Conservation (phyloP, 192 early-diverging fungal species). For the Podila epigama region DNA sequence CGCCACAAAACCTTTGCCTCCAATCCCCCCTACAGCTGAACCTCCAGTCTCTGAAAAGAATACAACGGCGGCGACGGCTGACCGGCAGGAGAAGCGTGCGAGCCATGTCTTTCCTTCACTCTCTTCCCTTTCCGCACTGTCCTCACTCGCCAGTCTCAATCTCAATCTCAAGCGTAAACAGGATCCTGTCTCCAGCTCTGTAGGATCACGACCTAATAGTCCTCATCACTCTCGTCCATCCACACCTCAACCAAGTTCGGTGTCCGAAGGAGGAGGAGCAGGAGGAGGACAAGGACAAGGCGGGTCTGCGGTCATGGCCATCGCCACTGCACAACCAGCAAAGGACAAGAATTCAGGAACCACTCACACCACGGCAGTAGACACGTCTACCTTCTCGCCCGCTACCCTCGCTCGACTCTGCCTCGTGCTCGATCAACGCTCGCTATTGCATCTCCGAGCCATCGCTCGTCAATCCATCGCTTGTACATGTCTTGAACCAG, state of each 20-base stretch:
- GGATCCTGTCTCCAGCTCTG: not conserved
- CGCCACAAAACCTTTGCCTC: slow-evolving; percentile 42
- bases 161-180: slow-evolving; percentile 22
- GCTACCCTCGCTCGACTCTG: not conserved
- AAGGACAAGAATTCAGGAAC: too few species aligned
- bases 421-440: slow-evolving; percentile 27
- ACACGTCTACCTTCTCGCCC: not conserved
- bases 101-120: slow-evolving; percentile 13
- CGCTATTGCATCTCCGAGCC: slow-evolving; percentile 34
- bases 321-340: not conserved
- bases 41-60: slow-evolving; percentile 6
- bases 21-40: slow-evolving; percentile 42
- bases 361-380: too few species aligned
- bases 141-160: slow-evolving; percentile 14
- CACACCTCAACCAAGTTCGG: not conserved
- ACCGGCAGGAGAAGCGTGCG: not conserved
- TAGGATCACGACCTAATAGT: not conserved
- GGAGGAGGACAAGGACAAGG: too few species aligned
- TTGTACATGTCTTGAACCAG: slow-evolving; percentile 38
- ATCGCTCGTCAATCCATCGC: slow-evolving; percentile 46
- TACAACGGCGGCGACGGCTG: not conserved
- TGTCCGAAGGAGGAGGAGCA: not conserved
- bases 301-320: not conserved
- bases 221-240: slow-evolving; percentile 1
- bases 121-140: not conserved